These are phyloP conservation scores for Heliamphora pulchella DNA, from an alignment of 179 eudicot species.

Conservation along the genomic window DNA sequence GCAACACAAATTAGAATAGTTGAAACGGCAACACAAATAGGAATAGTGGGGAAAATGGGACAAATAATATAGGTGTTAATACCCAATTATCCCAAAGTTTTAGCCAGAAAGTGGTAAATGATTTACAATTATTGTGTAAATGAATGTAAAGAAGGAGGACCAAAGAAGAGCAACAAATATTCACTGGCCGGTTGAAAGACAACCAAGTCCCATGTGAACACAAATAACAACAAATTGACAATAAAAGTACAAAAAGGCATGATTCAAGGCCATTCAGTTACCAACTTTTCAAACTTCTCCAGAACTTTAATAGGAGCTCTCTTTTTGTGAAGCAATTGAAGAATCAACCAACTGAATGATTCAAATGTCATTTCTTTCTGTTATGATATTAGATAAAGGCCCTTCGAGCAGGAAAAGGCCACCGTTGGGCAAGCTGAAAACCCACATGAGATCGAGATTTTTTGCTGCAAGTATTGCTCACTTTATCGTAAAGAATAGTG, in stretches of 20 bases:
- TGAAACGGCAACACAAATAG: not conserved
- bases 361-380: slow-evolving; percentile 4
- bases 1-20: not conserved
- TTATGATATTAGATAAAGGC: slow-evolving; percentile 1
- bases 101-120: not conserved
- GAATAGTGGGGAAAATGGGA: not conserved
- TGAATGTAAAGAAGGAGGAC: not conserved
- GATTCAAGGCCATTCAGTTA: not conserved
- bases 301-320: not conserved
- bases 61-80: not conserved
- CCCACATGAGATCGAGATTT: slow-evolving; percentile 12
- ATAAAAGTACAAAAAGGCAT: not conserved
- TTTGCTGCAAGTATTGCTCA: slow-evolving; percentile 32
- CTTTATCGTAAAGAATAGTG: slow-evolving; percentile 56
- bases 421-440: slow-evolving; percentile 16
- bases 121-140: not conserved
- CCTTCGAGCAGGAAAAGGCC: slow-evolving; percentile 16
- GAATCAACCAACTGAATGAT: not conserved
- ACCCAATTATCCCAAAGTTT: not conserved
- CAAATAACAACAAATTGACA: not conserved
- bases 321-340: not conserved
- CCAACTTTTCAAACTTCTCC: not conserved
- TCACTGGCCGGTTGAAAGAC: slow-evolving; percentile 1
- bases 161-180: not conserved
- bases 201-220: not conserved